A percentile compares a stretch with the other conserved stretches of the same genome.
These are phyloP conservation scores for Colletotrichum sansevieriae DNA, from an alignment of 2,329 filamentous ascomycete genomes.

Conservation along the genomic window DNA sequence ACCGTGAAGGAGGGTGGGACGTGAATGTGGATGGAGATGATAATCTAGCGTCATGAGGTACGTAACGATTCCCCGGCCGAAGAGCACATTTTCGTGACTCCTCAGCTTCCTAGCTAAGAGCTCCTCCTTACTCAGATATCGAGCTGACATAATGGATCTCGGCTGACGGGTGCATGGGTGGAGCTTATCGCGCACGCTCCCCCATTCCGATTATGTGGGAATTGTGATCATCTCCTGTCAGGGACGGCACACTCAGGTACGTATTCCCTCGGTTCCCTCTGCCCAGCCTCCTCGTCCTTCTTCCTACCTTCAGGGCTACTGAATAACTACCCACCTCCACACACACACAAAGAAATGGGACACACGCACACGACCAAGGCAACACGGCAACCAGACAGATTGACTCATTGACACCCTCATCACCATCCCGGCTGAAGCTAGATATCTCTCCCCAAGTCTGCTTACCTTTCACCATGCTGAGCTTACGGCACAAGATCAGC, in stretches of 20 bases:
- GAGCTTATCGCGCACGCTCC: constrained; percentile 6
- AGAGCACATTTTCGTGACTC: too few species aligned
- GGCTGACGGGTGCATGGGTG: not conserved
- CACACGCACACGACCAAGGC: not conserved
- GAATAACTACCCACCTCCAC: not conserved
- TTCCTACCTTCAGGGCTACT: not conserved
- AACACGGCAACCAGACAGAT: not conserved
- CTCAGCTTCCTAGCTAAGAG: too few species aligned
- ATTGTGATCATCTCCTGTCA: constrained; percentile 27
- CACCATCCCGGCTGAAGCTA: too few species aligned
- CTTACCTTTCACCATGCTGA: too few species aligned
- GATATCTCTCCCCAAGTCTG: too few species aligned
- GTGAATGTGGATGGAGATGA: too few species aligned
- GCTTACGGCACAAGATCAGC: too few species aligned
- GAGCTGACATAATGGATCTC: constrained; percentile 14
- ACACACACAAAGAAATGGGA: not conserved
- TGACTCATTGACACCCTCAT: too few species aligned
- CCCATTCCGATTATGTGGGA: constrained; percentile 22
- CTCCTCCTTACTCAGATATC: constrained; percentile 3
- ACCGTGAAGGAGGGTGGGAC: too few species aligned
- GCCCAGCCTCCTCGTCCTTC: constrained; percentile 10
- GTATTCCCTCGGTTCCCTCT: not conserved
- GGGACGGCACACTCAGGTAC: not conserved
- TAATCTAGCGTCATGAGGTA: not conserved
- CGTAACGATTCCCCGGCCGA: not conserved